Base-by-base conservation (phyloP, 371 early-diverging fungal species). In the Apophysomyces trapeziformis region DNA sequence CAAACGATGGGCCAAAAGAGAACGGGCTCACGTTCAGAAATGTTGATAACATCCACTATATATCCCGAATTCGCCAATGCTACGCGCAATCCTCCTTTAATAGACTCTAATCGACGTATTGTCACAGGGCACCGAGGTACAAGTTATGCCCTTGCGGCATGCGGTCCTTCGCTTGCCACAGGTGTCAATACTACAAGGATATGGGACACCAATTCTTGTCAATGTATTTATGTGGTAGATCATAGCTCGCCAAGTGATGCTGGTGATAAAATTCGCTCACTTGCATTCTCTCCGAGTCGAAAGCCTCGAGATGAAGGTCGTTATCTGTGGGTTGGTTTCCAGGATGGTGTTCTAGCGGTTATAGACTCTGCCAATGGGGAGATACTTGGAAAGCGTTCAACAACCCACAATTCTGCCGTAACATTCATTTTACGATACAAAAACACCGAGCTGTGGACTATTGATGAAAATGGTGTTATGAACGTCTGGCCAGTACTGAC, bases 401-500 rank as follows among this genome's bases (percentile, higher is more conserved):
- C 79, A 18, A 77, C 77, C 6, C 95, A 95, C 60, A 74, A 68
- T 16, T 74, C 79, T 0, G 73, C 86, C 1, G 80, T 95, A 13
- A 81, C 77, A 14, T 87, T 86, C 63, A 85, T 95, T 14, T 61
- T 93, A 58, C 84, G 89, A 6, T 70, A 80, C 45, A 47, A 68
- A 9, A 79, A 83, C 44, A 71, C 73, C 7, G 83, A 88, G 41
- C 72, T 95, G 56, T 92, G 90, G 90, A 89, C 92, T 0, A 70
- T 93, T 13, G 95, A 95, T 63, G 92, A 92, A 16, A 82, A 76
- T 38, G 93, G 93, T 3, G 74, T 82, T 2, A 66, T 93, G 45
- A 84, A 86, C 63, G 78, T 90, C 4, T 94, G 95, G 95, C 78
- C 82, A 4, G 65, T 75, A 3, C 32, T 26, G 32, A 26, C 32